These are phyloP conservation scores for Apiosordaria backusii DNA, from an alignment of 495 filamentous ascomycete species.

Conservation along the genomic window DNA sequence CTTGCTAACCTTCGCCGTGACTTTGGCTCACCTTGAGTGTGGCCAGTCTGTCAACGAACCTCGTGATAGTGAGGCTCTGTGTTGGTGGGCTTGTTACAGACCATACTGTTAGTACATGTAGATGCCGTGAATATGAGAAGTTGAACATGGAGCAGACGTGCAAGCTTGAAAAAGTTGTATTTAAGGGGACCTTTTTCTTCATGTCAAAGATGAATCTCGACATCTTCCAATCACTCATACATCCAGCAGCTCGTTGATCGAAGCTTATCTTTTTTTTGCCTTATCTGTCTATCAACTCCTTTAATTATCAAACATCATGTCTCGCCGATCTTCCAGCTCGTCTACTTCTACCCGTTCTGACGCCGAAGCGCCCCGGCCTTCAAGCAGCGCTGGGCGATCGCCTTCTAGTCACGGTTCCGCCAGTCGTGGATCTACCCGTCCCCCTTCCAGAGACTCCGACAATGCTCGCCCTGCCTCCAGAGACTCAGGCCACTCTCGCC, in stretches of 20 bases:
- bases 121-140: too few species aligned
- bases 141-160: too few species aligned
- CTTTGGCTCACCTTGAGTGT: too few species aligned
- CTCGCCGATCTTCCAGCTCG: not conserved
- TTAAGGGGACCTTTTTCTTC: not conserved
- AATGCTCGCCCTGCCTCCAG: not conserved
- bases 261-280: not conserved
- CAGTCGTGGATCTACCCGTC: not conserved
- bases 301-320: not conserved
- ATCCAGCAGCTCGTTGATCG: not conserved
- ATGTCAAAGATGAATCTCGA: not conserved
- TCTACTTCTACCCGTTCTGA: not conserved
- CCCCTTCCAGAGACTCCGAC: not conserved
- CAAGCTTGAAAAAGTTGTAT: not conserved
- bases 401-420: not conserved
- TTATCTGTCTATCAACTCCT: not conserved
- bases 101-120: too few species aligned
- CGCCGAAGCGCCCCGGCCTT: not conserved
- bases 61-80: too few species aligned
- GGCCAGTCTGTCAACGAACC: too few species aligned
- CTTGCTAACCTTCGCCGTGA: too few species aligned
- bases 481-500: too few species aligned
- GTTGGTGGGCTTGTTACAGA: too few species aligned
- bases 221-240: not conserved
- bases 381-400: not conserved